Evolutionary conservation across 2,329 filamentous ascomycete species (phyloP).

Genomic region (Monosporascus sp.): DNA sequence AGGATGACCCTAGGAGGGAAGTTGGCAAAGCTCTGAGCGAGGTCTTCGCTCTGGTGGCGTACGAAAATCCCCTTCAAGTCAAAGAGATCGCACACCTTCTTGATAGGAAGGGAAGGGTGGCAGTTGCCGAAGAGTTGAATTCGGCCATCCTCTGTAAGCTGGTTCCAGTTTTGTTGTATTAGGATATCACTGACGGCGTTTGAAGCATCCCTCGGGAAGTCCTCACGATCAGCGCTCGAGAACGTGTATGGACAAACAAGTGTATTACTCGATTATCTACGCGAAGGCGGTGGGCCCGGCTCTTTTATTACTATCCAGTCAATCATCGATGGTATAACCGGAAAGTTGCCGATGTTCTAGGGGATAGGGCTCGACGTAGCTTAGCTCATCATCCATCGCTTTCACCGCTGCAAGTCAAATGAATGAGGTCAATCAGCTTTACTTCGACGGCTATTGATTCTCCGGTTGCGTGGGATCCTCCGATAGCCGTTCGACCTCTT

Average conservation of each 20-base stretch:
- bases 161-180: conserved; percentile 1
- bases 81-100: conserved; percentile 71
- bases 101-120: conserved; percentile 66
- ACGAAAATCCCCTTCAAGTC: conserved; percentile 72
- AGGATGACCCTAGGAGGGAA: conserved; percentile 62
- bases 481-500: too few relatives aligned
- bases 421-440: too few relatives aligned
- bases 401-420: too few relatives aligned
- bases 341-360: conserved; percentile 19
- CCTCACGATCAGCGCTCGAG: conserved; percentile 79
- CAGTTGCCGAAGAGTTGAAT: conserved; percentile 90
- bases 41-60: conserved; percentile 85
- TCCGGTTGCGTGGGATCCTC: too few relatives aligned
- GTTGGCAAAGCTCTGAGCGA: conserved; percentile 71
- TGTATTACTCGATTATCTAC: conserved; percentile 76
- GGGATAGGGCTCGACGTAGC: too few relatives aligned
- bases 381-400: too few relatives aligned
- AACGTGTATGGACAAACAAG: conserved; percentile 81
- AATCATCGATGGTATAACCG: conserved; percentile 41
- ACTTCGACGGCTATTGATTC: too few relatives aligned
- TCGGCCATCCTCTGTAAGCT: conserved; percentile 80
- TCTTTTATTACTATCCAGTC: conserved; percentile 67
- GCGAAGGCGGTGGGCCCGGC: conserved; percentile 72
- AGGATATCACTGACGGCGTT: conserved; percentile 7
- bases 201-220: conserved; percentile 82